Evolutionary conservation across 2,329 filamentous ascomycete species (phyloP), one percentile per base, ranked within the genome.

Genomic region (Harringtonia aguacate): DNA sequence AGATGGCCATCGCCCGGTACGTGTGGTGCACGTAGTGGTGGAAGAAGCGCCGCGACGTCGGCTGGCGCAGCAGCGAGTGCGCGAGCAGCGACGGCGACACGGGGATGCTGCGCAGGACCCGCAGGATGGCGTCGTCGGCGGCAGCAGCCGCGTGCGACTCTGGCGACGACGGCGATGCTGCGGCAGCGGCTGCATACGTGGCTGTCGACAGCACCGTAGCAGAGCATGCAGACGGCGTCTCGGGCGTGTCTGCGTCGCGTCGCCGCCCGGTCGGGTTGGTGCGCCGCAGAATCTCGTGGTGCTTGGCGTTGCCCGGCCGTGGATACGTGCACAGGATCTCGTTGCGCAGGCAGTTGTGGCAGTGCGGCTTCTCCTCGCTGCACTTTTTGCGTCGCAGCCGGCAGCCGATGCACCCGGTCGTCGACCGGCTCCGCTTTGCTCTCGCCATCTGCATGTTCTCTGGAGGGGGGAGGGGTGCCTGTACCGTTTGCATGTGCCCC

Each of bases 371-470:
- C 29, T 40, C 38, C 24, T 40, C 38, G 29, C 38, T 33, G 38
- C 38, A 40, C 38, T 40, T 40, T 33, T 42, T 42, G 31, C 40
- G 40, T 15, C 40, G 40, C 33, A 42, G 29, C 27, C 40, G 40
- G n/a, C 40, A 42, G 12, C 40, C 40, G 21, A 42, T 42, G 33
- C 40, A 42, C 7, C 40, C 40, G 10, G 40, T 35, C 3, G 40
- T 40, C 4, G 38, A 38, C 20, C 36, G 36, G n/a, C n/a, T n/a
- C n/a, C n/a, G n/a, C n/a, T n/a, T n/a, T n/a, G n/a, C n/a, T n/a
- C n/a, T n/a, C n/a, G n/a, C n/a, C n/a, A n/a, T n/a, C n/a, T n/a
- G n/a, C n/a, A n/a, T n/a, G n/a, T n/a, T n/a, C n/a, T n/a, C n/a
- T n/a, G n/a, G n/a, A n/a, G n/a, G n/a, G n/a, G n/a, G n/a, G n/a